These are phyloP conservation scores for Thermomyces lanuginosus DNA, from an alignment of 2,329 filamentous ascomycete species.

Conservation along the genomic window DNA sequence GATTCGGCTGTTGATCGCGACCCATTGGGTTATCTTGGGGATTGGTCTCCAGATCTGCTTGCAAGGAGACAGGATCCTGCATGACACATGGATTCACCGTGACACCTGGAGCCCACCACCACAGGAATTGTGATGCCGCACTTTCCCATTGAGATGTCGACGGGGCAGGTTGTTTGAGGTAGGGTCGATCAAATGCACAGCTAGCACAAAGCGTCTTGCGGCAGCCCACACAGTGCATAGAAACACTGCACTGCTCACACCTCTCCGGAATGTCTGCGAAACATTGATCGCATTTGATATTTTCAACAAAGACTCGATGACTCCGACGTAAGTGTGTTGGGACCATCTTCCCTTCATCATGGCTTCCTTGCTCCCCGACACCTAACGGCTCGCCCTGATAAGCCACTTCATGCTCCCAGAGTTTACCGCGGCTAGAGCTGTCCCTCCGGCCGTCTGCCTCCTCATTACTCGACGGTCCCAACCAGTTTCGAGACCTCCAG, in stretches of 20 bases:
- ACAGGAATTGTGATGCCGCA: constrained; percentile 27
- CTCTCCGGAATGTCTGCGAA: constrained; percentile 37
- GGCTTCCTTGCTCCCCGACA: constrained; percentile 27
- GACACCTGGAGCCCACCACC: constrained; percentile 47
- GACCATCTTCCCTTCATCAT: constrained; percentile 37
- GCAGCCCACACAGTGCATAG: constrained; percentile 46
- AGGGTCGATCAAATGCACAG: constrained; percentile 41
- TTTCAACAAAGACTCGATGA: constrained; percentile 37
- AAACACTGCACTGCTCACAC: constrained; percentile 44
- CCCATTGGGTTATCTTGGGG: constrained; percentile 20
- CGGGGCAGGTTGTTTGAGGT: constrained; percentile 22
- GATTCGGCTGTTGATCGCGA: constrained; percentile 28
- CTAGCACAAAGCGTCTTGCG: constrained; percentile 44
- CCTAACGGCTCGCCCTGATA: constrained; percentile 40
- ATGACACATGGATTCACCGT: constrained; percentile 41
- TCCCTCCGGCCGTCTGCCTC: constrained; percentile 23
- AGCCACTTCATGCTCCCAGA: constrained; percentile 43
- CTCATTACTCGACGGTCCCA: constrained; percentile 28
- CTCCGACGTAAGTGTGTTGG: constrained; percentile 39
- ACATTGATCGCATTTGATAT: constrained; percentile 39
- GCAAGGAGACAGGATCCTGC: constrained; percentile 30
- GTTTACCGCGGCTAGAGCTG: too few relatives aligned
- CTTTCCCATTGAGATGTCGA: constrained; percentile 7
- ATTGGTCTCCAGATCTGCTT: constrained; percentile 14
- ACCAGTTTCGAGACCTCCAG: constrained; percentile 43